Percentiles rank a stretch among this genome's conserved stretches.
phyloP scores from a whole-genome alignment of 164 flowering plant species.

The Euptelea pleiosperma region DNA sequence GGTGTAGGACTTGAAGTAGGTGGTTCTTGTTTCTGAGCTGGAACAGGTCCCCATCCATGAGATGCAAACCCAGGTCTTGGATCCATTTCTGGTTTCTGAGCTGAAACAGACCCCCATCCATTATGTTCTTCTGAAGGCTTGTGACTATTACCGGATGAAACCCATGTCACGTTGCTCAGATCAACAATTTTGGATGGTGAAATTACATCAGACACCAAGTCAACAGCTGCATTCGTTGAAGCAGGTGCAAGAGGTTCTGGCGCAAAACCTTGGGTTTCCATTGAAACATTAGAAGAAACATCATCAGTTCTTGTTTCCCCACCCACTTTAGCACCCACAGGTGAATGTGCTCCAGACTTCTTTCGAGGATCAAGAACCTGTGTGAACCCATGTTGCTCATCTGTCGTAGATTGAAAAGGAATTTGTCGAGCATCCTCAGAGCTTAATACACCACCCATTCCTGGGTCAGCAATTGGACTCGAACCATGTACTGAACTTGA shows the following conservation, averaged over 20 bases:
- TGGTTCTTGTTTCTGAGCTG: conserved; percentile 29
- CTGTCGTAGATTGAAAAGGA: conserved; percentile 19
- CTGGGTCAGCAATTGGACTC: conserved; percentile 10
- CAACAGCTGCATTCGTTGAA: too few species aligned
- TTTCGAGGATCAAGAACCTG: background rate
- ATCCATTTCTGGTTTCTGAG: conserved; percentile 20
- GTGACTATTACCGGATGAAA: conserved; percentile 12
- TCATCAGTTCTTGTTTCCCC: too few species aligned
- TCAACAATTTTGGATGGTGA: too few species aligned
- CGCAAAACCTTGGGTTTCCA: conserved; percentile 4
- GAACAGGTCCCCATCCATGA: conserved; percentile 33
- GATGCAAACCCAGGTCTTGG: conserved; percentile 16
- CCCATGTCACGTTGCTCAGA: conserved; percentile 23
- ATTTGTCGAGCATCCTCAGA: conserved; percentile 16
- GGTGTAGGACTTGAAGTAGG: conserved; percentile 14
- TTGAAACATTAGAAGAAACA: conserved; percentile 11
- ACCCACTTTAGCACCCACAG: background rate
- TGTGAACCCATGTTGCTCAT: conserved; percentile 11
- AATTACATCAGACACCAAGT: too few species aligned
- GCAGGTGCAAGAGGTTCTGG: conserved; percentile 14
- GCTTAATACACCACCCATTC: conserved; percentile 3
- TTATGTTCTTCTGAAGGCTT: conserved; percentile 20
- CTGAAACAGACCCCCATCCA: conserved; percentile 25
- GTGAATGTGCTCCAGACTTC: conserved; percentile 3
- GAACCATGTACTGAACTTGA: conserved; percentile 6